Conservation (phyloP, 352 stramenopile genomes). For the Albugo candida region DNA sequence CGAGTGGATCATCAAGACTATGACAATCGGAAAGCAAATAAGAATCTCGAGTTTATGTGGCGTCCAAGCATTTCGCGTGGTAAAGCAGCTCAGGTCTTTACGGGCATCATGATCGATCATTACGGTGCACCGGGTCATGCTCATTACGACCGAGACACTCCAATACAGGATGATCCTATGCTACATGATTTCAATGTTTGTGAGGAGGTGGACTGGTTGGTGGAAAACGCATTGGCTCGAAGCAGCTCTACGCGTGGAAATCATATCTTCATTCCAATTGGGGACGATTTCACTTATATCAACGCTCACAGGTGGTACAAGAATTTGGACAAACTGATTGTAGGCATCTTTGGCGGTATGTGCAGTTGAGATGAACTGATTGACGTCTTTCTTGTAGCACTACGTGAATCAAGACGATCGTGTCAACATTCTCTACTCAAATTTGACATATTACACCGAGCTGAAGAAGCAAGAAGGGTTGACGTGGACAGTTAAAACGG, state of each 20-base stretch:
- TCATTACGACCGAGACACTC: slow-evolving; percentile 48
- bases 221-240: slow-evolving; percentile 49
- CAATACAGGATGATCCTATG: slow-evolving; percentile 71
- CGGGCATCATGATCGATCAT: slow-evolving; percentile 69
- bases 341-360: slow-evolving; percentile 1
- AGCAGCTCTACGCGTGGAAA: slow-evolving; percentile 50
- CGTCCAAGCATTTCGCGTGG: slow-evolving; percentile 72
- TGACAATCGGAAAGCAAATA: slow-evolving; percentile 60
- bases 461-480: slow-evolving; percentile 75
- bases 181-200: slow-evolving; percentile 83
- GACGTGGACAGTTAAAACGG: slow-evolving; percentile 77
- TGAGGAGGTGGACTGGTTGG: slow-evolving; percentile 68
- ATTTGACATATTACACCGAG: slow-evolving; percentile 89
- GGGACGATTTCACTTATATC: slow-evolving; percentile 88
- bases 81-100: slow-evolving; percentile 69
- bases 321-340: slow-evolving; percentile 93
- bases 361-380: not conserved
- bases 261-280: slow-evolving; percentile 83
- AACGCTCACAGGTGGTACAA: slow-evolving; percentile 81
- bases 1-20: slow-evolving; percentile 97
- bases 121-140: slow-evolving; percentile 61
- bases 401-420: slow-evolving; percentile 82
- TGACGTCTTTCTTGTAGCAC: slow-evolving; percentile 15
- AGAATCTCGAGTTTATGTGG: slow-evolving; percentile 92
- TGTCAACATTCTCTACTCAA: slow-evolving; percentile 94